Evolutionary conservation across 2,329 filamentous ascomycete species (phyloP), one percentile per base, ranked within the genome.

Genomic region (Colletotrichum spinosum): DNA sequence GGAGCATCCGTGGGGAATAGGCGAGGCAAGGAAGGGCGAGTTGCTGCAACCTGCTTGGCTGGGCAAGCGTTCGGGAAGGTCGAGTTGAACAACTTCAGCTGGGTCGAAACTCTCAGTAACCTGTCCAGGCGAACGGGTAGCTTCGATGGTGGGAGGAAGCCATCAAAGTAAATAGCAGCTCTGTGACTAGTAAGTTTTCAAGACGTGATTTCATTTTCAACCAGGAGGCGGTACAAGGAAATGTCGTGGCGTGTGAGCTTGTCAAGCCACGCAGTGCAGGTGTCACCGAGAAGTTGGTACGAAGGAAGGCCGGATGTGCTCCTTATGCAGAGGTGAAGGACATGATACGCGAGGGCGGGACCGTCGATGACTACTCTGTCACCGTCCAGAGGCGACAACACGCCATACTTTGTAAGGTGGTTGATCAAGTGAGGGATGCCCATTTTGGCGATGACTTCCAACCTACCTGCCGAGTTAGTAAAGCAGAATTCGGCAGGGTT

Each of bases 131-230:
- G 86, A 7, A 88, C 86, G 0, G 79, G 74, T 39, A 84, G 82
- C 74, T 97, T 97, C 5, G 81, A 76, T 0, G 75, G 64, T 0
- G 95, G 95, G 1, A 98, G 83, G 60, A 88, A 90, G 12, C 94
- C 94, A 75, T 98, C 95, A 71, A 98, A 97, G 74, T 91, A 94
- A 57, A 97, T 91, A 51, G 84, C 87, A 63, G 86, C 79, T 69
- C 89, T 92, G 69, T 38, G 10, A 39, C 17, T 11, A 41, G 48
- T 67, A 25, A 67, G 64, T 50, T 37, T 12, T 45, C 17, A 13
- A 13, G 3, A 5, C 38, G 13, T 1, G 2, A 6, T 12, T 51
- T 1, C 9, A 12, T 37, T n/a, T 3, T 44, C 15, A 10, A 11
- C 8, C 4, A 38, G 63, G 57, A 17, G 68, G 56, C 67, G 64